A percentile compares a stretch with the other conserved stretches of the same genome.
These are phyloP conservation scores for Hericium coralloides DNA, from an alignment of 768 basidiomycete species.

Conservation along the genomic window DNA sequence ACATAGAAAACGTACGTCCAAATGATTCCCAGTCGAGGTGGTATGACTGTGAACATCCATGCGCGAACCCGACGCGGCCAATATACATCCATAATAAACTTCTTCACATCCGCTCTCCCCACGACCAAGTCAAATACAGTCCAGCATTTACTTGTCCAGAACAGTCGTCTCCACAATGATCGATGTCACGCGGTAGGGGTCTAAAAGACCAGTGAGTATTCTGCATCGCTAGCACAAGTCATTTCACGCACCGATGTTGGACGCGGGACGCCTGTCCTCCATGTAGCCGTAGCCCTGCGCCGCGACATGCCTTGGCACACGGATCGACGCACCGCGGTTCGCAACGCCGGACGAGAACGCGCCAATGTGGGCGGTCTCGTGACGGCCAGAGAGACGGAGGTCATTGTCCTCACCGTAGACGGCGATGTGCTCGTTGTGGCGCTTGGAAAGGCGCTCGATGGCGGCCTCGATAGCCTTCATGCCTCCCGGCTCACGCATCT, in stretches of 20 bases:
- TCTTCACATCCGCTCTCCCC: not conserved
- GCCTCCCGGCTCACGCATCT: constrained; percentile 91
- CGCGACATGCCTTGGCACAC: constrained; percentile 90
- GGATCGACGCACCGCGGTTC: constrained; percentile 94
- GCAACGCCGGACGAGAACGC: constrained; percentile 92
- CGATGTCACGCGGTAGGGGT: constrained; percentile 90
- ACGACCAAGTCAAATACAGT: not conserved
- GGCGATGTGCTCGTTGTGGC: constrained; percentile 92
- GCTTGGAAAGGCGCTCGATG: constrained; percentile 86
- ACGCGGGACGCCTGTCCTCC: constrained; percentile 95
- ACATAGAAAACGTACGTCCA: too few species aligned
- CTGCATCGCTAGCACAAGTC: not conserved
- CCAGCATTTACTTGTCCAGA: constrained; percentile 43
- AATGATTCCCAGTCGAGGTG: not conserved
- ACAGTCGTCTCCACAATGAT: constrained; percentile 86
- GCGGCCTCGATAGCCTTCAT: constrained; percentile 88
- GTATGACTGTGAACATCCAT: constrained; percentile 1
- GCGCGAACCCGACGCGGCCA: not conserved
- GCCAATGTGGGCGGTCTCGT: constrained; percentile 95
- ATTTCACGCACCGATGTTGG: constrained; percentile 79
- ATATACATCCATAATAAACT: not conserved
- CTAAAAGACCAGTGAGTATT: constrained; percentile 27
- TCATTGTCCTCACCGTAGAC: constrained; percentile 99
- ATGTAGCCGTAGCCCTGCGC: constrained; percentile 91
- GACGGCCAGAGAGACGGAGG: constrained; percentile 87